These are phyloP conservation scores for Eremomyces bilateralis DNA, from an alignment of 495 filamentous ascomycete genomes.

Conservation along the genomic window DNA sequence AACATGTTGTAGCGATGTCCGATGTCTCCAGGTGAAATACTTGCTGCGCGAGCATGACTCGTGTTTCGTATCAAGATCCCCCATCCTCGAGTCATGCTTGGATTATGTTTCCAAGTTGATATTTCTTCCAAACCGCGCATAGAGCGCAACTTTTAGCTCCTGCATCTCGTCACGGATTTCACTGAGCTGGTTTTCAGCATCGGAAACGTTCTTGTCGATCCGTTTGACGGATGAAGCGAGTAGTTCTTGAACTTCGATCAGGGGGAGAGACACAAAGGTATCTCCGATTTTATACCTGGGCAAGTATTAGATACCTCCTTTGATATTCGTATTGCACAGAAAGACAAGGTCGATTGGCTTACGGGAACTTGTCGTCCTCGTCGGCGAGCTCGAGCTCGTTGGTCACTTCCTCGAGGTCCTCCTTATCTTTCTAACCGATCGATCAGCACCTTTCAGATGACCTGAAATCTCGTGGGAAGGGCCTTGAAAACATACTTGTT, in stretches of 20 bases:
- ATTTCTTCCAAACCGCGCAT: constrained; percentile 80
- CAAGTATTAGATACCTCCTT: constrained; percentile 3
- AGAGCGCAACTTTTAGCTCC: constrained; percentile 70
- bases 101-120: constrained; percentile 83
- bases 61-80: too few species aligned
- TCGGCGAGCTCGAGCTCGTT: constrained; percentile 85
- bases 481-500: constrained; percentile 49
- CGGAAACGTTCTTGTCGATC: constrained; percentile 53
- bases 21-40: not conserved
- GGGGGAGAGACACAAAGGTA: constrained; percentile 70
- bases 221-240: constrained; percentile 45
- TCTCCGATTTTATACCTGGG: constrained; percentile 89
- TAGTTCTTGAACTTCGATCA: constrained; percentile 65
- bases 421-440: constrained; percentile 71
- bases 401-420: constrained; percentile 82
- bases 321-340: not conserved
- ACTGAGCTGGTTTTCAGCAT: constrained; percentile 52
- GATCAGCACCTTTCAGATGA: constrained; percentile 10
- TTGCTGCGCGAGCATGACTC: too few species aligned
- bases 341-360: constrained; percentile 12
- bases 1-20: not conserved
- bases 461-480: not conserved
- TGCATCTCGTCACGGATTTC: constrained; percentile 66
- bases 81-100: too few species aligned
- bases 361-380: constrained; percentile 87